phyloP scores from a whole-genome alignment of 2,329 filamentous ascomycete genomes.

The Colletotrichum euphorbiae region DNA sequence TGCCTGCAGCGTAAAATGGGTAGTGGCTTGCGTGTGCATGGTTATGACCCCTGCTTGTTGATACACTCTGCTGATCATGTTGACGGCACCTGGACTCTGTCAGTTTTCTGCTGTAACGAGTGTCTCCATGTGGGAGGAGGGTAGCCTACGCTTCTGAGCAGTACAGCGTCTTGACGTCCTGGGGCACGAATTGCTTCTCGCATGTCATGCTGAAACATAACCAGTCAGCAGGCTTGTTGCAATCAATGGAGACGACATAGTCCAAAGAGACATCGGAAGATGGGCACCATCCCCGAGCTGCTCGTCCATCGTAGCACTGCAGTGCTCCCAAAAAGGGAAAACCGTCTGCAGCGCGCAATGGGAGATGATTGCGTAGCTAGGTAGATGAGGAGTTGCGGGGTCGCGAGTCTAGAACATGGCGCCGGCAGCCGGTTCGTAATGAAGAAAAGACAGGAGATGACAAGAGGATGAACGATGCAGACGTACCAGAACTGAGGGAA shows the following conservation, averaged over 20 bases:
- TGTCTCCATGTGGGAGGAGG: background rate
- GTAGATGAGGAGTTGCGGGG: slow-evolving; percentile 29
- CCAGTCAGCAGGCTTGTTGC: slow-evolving; percentile 45
- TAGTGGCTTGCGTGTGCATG: slow-evolving; percentile 46
- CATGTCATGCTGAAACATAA: slow-evolving; percentile 68
- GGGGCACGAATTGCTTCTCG: slow-evolving; percentile 73
- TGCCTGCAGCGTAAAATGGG: slow-evolving; percentile 58
- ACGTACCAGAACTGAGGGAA: slow-evolving; percentile 75
- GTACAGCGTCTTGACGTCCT: slow-evolving; percentile 69
- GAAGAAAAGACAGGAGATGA: slow-evolving; percentile 14
- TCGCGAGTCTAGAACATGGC: slow-evolving; percentile 25
- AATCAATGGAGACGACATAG: slow-evolving; percentile 49
- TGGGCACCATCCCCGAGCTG: slow-evolving; percentile 39
- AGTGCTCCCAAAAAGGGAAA: slow-evolving; percentile 43
- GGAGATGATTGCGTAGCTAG: slow-evolving; percentile 32
- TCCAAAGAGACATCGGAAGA: slow-evolving; percentile 14
- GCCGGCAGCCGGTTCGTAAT: slow-evolving; percentile 16
- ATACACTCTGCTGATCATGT: slow-evolving; percentile 53
- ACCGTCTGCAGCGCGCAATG: slow-evolving; percentile 19
- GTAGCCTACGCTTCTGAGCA: slow-evolving; percentile 71
- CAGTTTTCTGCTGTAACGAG: slow-evolving; percentile 4
- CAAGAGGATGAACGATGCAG: slow-evolving; percentile 36
- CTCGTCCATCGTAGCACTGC: slow-evolving; percentile 49
- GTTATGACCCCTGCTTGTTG: slow-evolving; percentile 32
- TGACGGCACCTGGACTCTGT: slow-evolving; percentile 60